Percentiles rank a stretch among this genome's conserved stretches.
Conservation (phyloP, 177 flowering plant species). For the Vitis hybrid region DNA sequence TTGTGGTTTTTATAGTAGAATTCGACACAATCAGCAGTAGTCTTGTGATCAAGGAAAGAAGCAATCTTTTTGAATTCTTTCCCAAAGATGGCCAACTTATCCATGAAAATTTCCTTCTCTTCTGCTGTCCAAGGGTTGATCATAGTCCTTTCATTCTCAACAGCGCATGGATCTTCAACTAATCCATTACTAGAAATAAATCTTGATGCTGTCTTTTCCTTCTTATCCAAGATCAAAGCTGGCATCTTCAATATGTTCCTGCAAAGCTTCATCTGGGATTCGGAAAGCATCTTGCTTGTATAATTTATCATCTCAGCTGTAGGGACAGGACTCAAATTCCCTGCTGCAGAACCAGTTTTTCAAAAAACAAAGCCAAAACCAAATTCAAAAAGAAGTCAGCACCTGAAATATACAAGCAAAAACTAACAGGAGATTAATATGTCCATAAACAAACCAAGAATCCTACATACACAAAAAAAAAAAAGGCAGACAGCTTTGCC, state of each 20-base stretch:
- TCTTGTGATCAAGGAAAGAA: constrained; percentile 77
- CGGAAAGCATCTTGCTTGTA: constrained; percentile 59
- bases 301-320: constrained; percentile 45
- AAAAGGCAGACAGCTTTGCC: too few relatives aligned
- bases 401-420: not conserved
- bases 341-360: constrained; percentile 36
- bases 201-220: constrained; percentile 54
- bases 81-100: constrained; percentile 66
- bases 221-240: constrained; percentile 64
- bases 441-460: too few relatives aligned
- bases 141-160: constrained; percentile 79
- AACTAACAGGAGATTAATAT: too few relatives aligned
- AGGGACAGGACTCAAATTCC: constrained; percentile 54
- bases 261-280: constrained; percentile 44
- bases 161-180: constrained; percentile 81
- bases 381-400: not conserved
- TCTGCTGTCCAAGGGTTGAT: constrained; percentile 83
- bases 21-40: constrained; percentile 91
- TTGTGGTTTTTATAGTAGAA: constrained; percentile 97
- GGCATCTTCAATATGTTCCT: constrained; percentile 80
- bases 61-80: constrained; percentile 90
- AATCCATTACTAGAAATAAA: constrained; percentile 79
- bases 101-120: constrained; percentile 75
- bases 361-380: not conserved
- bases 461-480: too few relatives aligned